A percentile compares a stretch with the other conserved stretches of the same genome.
Conservation (phyloP, 371 early-diverging fungal genomes). For the Conidiobolus incongruus region DNA sequence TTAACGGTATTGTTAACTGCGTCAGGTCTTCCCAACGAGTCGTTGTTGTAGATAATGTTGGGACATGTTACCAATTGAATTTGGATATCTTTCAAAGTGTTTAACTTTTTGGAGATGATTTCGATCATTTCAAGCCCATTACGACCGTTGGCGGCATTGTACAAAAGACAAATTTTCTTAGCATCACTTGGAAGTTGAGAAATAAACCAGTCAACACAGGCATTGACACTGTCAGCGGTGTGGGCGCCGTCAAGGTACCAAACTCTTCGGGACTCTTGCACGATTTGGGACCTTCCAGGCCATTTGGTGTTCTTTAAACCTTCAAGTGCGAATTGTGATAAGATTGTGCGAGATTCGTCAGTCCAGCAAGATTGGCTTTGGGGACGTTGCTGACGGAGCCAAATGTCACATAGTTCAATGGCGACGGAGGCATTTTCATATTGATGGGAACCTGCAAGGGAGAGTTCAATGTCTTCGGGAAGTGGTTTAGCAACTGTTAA, state of each 20-base stretch:
- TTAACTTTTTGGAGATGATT: conserved; percentile 17
- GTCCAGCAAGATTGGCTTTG: no score
- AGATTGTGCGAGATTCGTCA: conserved; percentile 5
- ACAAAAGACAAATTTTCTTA: conserved; percentile 33
- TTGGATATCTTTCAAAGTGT: conserved; percentile 15
- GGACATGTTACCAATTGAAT: conserved; percentile 36
- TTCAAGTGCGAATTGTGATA: conserved; percentile 17
- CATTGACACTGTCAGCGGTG: conserved; percentile 63
- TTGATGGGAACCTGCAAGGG: conserved; percentile 63
- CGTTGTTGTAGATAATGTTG: conserved; percentile 26
- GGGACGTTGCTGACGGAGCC: conserved; percentile 16
- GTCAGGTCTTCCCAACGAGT: conserved; percentile 12
- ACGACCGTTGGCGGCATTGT: conserved; percentile 75
- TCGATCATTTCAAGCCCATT: conserved; percentile 27
- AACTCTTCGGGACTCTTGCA: conserved; percentile 13
- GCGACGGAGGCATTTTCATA: conserved; percentile 64
- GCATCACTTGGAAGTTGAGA: no score
- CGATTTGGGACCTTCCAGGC: conserved; percentile 76
- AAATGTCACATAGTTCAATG: conserved; percentile 30
- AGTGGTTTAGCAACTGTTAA: conserved; percentile 3
- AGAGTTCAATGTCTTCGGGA: not conserved
- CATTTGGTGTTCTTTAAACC: conserved; percentile 47
- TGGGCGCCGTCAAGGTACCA: conserved; percentile 92
- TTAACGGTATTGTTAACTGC: conserved; percentile 34
- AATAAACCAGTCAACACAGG: conserved; percentile 1